These are phyloP conservation scores for Metschnikowia kunwiensis DNA, from an alignment of 805 yeast species.

Conservation along the genomic window DNA sequence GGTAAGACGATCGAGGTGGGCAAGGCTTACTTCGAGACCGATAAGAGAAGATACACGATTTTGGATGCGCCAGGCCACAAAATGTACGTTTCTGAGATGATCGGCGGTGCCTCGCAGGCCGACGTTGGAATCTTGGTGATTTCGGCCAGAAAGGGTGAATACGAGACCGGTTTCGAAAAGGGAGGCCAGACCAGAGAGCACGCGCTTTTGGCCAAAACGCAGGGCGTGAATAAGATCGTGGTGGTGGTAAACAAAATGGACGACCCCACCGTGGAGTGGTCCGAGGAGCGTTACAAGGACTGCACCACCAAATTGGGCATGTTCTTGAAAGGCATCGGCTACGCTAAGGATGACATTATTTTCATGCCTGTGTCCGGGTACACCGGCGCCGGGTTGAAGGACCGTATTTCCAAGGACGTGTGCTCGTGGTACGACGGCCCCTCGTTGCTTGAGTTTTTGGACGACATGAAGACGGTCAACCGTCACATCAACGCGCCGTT, in stretches of 20 bases:
- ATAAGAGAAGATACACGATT: constrained; percentile 94
- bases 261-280: constrained; percentile 95
- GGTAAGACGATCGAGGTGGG: constrained; percentile 99
- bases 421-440: constrained; percentile 98
- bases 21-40: constrained; percentile 96
- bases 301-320: constrained; percentile 78
- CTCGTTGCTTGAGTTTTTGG: constrained; percentile 84
- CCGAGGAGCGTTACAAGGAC: constrained; percentile 92
- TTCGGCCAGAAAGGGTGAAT: constrained; percentile 98
- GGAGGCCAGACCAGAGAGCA: constrained; percentile 99
- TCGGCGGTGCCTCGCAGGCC: constrained; percentile 99
- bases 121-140: constrained; percentile 97
- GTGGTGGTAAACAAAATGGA: constrained; percentile 99
- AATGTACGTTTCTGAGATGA: constrained; percentile 98
- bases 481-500: constrained; percentile 93
- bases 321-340: constrained; percentile 87
- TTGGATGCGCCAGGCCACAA: constrained; percentile 99
- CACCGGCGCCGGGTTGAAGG: constrained; percentile 96
- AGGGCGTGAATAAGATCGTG: constrained; percentile 91
- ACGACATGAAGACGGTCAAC: constrained; percentile 72
- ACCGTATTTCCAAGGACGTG: constrained; percentile 62
- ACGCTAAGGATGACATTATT: constrained; percentile 76
- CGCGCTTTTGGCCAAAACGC: constrained; percentile 94
- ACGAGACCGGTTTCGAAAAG: constrained; percentile 98
- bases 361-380: constrained; percentile 98